Evolutionary conservation across 2,329 filamentous ascomycete genomes (phyloP).

Genomic region (Colletotrichum limetticola): DNA sequence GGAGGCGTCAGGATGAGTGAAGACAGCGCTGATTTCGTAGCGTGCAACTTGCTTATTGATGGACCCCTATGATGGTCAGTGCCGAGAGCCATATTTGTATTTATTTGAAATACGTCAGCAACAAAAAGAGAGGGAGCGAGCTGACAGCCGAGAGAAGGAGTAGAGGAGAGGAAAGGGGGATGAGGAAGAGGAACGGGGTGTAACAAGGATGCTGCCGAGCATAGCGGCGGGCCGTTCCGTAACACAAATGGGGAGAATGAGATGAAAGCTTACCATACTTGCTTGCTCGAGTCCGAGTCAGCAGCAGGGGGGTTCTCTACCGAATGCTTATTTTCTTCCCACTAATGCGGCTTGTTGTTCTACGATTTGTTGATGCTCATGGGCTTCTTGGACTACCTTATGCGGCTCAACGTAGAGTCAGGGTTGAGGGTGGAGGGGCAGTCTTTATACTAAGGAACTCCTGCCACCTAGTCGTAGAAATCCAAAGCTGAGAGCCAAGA

Average conservation of each 20-base stretch:
- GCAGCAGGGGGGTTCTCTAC: slow-evolving; percentile 17
- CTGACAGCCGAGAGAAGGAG: not conserved
- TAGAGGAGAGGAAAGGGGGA: not conserved
- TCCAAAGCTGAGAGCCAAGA: slow-evolving; percentile 12
- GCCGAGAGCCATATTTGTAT: not conserved
- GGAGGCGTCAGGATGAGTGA: slow-evolving; percentile 67
- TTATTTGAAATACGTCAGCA: not conserved
- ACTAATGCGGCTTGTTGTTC: slow-evolving; percentile 20
- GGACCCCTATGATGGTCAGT: slow-evolving; percentile 14
- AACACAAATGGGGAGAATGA: not conserved
- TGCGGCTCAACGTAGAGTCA: not conserved
- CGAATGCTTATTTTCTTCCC: not conserved
- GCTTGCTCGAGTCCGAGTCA: slow-evolving; percentile 18
- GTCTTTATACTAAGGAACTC: slow-evolving; percentile 13
- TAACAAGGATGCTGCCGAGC: not conserved
- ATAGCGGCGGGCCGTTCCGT: not conserved
- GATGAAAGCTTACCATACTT: slow-evolving; percentile 26
- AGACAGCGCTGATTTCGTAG: slow-evolving; percentile 69
- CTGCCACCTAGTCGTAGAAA: not conserved
- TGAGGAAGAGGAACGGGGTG: not conserved
- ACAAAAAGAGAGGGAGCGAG: not conserved
- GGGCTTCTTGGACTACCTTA: not conserved
- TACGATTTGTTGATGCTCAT: not conserved
- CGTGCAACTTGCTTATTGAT: slow-evolving; percentile 61
- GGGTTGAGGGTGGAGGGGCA: not conserved